Evolutionary conservation across 306 rosid species (phyloP), one percentile per base, ranked within the genome.

Genomic region (Quercus mongolica): DNA sequence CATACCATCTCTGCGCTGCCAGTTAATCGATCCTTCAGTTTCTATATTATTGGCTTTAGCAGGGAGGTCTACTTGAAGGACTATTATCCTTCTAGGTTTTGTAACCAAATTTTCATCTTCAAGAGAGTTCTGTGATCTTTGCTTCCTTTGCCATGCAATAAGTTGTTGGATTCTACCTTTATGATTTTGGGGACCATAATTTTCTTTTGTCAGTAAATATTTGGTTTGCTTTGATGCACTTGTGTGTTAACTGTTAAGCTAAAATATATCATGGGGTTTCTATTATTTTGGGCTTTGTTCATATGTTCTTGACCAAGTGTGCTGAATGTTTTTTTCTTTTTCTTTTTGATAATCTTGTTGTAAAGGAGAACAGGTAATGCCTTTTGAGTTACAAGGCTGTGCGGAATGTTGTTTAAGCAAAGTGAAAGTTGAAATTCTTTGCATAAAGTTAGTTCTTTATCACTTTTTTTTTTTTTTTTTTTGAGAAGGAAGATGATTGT

Each of bases 1-100:
- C 99, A 95, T 70, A 83, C 90, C 41, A 91, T 95, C 89, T 92
- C 98, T 0, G 99, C 92, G 4, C 92, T 95, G 73, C 99, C 99
- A 0, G 98, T 95, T 23, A 89, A 83, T n/a, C 87, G 55, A 52
- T 85, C 91, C 69, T 95, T 95, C 92, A 95, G 92, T 78, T 95
- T 92, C 88, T 92, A 95, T 70, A 89, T 95, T 41, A 86, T 92
- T 12, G 99, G 97, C 15, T 79, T 82, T 20, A 88, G 85, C 91
- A 84, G 87, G 82, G 98, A 95, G 79, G 96, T 95, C 49, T 95
- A 95, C 83, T 82, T 92, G 71, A 95, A 88, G 92, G 99, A 92
- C 83, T 88, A 91, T 79, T 90, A 94, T 86, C 98, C 99, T 0
- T 72, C 99, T 26, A 86, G 92, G 74, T 91, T 76, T 80, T 92